Percentiles rank a stretch among this genome's conserved stretches.
These are phyloP conservation scores for Heliocybe sulcata DNA, from an alignment of 1,284 basidiomycete genomes.

Conservation along the genomic window DNA sequence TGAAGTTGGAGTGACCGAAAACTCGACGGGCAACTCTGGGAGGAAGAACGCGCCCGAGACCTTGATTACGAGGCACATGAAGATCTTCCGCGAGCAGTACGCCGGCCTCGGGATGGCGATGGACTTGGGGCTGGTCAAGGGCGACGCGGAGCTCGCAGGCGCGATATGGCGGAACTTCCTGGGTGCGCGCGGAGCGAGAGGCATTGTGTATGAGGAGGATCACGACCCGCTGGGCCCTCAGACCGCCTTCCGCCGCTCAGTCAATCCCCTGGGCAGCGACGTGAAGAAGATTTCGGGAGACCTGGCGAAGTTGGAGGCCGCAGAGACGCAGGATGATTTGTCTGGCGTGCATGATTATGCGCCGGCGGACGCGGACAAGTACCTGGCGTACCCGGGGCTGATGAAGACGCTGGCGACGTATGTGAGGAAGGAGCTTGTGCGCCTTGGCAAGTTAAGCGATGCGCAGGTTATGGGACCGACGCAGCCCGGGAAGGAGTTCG, in stretches of 20 bases:
- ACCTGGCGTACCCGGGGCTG: conserved; percentile 69
- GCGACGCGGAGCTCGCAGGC: conserved; percentile 78
- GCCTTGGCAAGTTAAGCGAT: conserved; percentile 72
- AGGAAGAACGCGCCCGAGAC: conserved; percentile 53
- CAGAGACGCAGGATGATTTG: conserved; percentile 54
- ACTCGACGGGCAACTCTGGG: conserved; percentile 28
- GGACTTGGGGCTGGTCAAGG: conserved; percentile 71
- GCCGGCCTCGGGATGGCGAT: conserved; percentile 77
- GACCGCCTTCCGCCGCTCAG: conserved; percentile 43
- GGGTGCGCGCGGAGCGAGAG: conserved; percentile 66
- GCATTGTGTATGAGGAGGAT: conserved; percentile 38
- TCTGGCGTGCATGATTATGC: conserved; percentile 69
- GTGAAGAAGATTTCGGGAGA: conserved; percentile 54
- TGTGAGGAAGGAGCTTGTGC: conserved; percentile 67
- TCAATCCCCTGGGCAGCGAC: conserved; percentile 61
- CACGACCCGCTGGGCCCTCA: conserved; percentile 9
- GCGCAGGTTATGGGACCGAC: conserved; percentile 43
- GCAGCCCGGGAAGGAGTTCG: background rate
- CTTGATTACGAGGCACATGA: conserved; percentile 87
- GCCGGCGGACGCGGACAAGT: conserved; percentile 53
- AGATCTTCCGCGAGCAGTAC: conserved; percentile 90
- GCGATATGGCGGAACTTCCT: conserved; percentile 93
- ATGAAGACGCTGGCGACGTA: conserved; percentile 77
- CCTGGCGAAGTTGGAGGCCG: conserved; percentile 34
- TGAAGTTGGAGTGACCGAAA: conserved; percentile 17